Conservation (phyloP, 2,329 filamentous ascomycete species). For the Aureobasidium sp. region DNA sequence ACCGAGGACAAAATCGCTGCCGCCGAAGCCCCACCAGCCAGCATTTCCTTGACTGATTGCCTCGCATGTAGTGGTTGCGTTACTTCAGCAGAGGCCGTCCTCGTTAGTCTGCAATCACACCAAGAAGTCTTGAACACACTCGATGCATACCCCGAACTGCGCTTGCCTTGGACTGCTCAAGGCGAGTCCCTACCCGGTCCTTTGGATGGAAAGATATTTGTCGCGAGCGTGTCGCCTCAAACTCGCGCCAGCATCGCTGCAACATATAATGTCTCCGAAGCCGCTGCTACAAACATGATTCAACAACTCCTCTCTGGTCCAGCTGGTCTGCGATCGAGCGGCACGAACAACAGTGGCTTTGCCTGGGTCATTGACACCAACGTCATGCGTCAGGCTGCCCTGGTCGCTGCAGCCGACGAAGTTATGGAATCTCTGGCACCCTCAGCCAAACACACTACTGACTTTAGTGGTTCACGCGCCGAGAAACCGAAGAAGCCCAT, state of each 20-base stretch:
- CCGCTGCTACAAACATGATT: conserved; percentile 72
- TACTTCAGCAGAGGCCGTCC: conserved; percentile 93
- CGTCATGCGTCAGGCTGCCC: conserved; percentile 66
- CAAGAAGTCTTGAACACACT: conserved; percentile 78
- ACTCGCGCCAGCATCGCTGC: conserved; percentile 81
- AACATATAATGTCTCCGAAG: conserved; percentile 65
- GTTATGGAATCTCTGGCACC: conserved; percentile 29
- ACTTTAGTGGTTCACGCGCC: conserved; percentile 15
- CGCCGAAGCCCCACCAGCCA: conserved; percentile 58
- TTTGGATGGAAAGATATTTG: conserved; percentile 62
- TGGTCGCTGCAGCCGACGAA: conserved; percentile 53
- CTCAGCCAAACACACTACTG: conserved; percentile 23
- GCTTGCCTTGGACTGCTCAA: conserved; percentile 21
- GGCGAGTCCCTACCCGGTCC: conserved; percentile 9
- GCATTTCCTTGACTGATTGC: conserved; percentile 95
- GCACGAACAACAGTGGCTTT: conserved; percentile 67
- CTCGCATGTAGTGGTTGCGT: conserved; percentile 96
- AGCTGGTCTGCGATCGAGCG: conserved; percentile 59
- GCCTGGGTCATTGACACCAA: conserved; percentile 90
- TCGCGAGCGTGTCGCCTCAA: conserved; percentile 90
- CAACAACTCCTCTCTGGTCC: conserved; percentile 66
- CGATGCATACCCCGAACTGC: conserved; percentile 49
- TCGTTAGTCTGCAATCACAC: conserved; percentile 90
- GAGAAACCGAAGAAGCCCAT: conserved; percentile 53
- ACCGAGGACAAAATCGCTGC: conserved; percentile 68